Base-by-base conservation (phyloP, 768 basidiomycete species). In the Hygrocybe punicea region DNA sequence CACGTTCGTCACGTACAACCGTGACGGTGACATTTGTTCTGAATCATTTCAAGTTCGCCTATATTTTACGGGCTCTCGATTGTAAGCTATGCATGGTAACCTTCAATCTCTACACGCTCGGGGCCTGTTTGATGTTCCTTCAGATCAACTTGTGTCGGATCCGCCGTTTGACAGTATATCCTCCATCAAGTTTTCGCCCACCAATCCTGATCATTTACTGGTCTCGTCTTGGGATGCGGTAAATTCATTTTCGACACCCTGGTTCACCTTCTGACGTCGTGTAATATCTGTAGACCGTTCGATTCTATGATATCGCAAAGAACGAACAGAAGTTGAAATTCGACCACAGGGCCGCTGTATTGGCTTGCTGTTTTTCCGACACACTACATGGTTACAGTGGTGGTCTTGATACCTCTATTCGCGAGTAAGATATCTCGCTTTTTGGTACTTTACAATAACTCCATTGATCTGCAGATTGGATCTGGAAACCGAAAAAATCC, bases 201-300 rank as follows among this genome's bases (percentile, higher is more conserved):
- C 80, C 3, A 83, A 89, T 68, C 86, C 93, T 2, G 80, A 88
- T 54, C 85, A 88, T 17, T 74, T 98, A 1, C 74, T 98, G 0
- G 91, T 90, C 16, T 84, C 91, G 11, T 88, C 90, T 58, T 98
- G 96, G 96, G 96, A 98, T 71, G 84, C 90, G 21, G 82, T 81
- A 64, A 25, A 75, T 63, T 4, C 45, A 23, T 17, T 42, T 56
- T 53, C 55, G 49, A 46, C 23, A 56, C 57, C 44, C 25, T 36
- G 57, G 45, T 55, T 53, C 36, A 25, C 8, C 42, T 47, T 55
- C 56, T 61, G 29, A 9, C 13, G 46, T 3, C 25, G 42, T 47
- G 24, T n/a, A 16, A 19, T 2, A 13, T 6, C 40, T 6, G 33
- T 55, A 76, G 72, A 73, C 76, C 11, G 76, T 78, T 9, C 65